Base-by-base conservation (phyloP, 495 filamentous ascomycete genomes). In the Durotheca rogersii region DNA sequence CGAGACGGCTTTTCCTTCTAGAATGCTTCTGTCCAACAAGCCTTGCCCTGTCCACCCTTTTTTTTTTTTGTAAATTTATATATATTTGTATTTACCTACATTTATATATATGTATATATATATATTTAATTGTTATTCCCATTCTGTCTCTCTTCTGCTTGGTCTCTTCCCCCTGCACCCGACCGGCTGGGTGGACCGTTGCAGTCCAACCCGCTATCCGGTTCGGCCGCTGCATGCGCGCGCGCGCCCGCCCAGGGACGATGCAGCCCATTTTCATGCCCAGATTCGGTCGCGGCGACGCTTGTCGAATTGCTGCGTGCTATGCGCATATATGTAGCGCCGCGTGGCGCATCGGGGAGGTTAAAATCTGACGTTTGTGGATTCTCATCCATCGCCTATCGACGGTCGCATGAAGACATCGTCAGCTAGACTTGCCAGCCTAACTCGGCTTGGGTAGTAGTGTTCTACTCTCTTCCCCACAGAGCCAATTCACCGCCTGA, bases 211-310 rank as follows among this genome's bases (percentile, higher is more conserved):
- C 31, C 19, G 36, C 2, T 21, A 29, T 29, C 41, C 29, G 50
- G 41, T 45, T 53, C 33, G 16, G 23, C 33, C 44, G 39, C 43
- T 54, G 46, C 41, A 41, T 38, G 51, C 21, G 43, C 39, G 30
- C 51, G 49, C 51, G 46, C 41, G 36, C 33, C 45, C 21, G 43
- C 39, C 23, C 51, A 52, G 51, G 45, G 40, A 56, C 57, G 30
- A 56, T 49, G 47, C 47, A 48, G 47, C 45, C 57, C 51, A 60
- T 56, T n/a, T 60, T 60, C 47, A 51, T 51, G 46, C 57, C 41
- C 29, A 32, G 43, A 39, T 41, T 38, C 6, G 17, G 27, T 36
- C 52, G 12, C 14, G 32, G 2, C 29, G 37, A 6, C 4, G 42
- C 20, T 27, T 14, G 21, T 27, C 9, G 12, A 9, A 18, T 32